Base-by-base conservation (phyloP, 2,329 filamentous ascomycete species). In the Phaeomoniella chlamydospora region DNA sequence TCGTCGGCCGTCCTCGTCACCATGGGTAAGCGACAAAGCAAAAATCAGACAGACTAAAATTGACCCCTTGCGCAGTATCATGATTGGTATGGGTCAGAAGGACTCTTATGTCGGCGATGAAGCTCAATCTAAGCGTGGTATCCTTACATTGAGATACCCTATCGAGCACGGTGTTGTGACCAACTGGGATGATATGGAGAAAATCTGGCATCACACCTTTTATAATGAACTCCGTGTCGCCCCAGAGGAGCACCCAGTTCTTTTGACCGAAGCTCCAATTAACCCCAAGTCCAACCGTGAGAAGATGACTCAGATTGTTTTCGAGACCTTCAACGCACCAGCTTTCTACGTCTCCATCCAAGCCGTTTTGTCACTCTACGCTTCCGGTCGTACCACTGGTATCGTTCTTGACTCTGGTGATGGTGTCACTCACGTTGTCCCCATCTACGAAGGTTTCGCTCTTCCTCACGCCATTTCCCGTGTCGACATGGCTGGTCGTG, bases 171-270 rank as follows among this genome's bases (percentile, higher is more conserved):
- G 90, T 90, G 90, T 98, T 58, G 90, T 98, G 63, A 98, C 90
- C 72, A 96, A 96, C 84, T 98, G 90, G 90, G 90, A 98, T 67
- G 90, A 96, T 68, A 96, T 96, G 90, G 90, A 96, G 77, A 96
- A 96, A 81, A 96, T 98, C 57, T 98, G 90, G 90, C 90, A 98
- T 70, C 90, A 98, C 84, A 96, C 90, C 62, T 98, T 98, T 78
- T 98, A 96, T 84, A 98, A 98, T 73, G 90, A 98, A 77, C 77
- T 98, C 61, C 88, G 90, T 88, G 90, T 98, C 49, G 90, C 90
- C 56, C 90, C 90, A 56, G 90, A 98, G 77, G 90, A 98, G 81
- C 90, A 98, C 79, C 90, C 90, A 56, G 87, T 96, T 63, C 79
- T 98, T 62, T 77, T 98, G 66, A 98, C 90, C 55, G 90, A 98